A percentile compares a stretch with the other conserved stretches of the same genome.
phyloP scores from a whole-genome alignment of 1,284 basidiomycete genomes.

The Xerocomus nothofagi region DNA sequence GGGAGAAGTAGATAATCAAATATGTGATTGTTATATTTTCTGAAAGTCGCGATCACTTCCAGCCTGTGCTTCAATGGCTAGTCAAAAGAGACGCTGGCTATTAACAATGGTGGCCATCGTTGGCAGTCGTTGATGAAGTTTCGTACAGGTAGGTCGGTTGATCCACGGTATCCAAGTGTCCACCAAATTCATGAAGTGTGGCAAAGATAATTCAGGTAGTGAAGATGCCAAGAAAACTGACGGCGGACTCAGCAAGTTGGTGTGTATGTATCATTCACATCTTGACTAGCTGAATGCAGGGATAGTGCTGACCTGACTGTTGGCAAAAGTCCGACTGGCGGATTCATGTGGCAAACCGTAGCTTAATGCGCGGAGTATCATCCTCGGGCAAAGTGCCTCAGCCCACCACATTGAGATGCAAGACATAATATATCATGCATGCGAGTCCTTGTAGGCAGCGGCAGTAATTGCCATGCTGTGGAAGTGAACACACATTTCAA shows the following conservation, averaged over 20 bases:
- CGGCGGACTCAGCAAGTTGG: no score
- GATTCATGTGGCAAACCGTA: conserved; percentile 15
- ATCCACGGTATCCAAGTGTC: neutral
- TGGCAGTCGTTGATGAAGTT: conserved; percentile 1
- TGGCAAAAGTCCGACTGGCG: neutral
- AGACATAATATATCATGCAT: conserved; percentile 20
- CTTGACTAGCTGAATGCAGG: neutral
- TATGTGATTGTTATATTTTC: neutral
- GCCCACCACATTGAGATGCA: conserved; percentile 8
- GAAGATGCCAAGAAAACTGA: no score
- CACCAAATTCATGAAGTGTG: conserved; percentile 8
- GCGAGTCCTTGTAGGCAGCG: conserved; percentile 13
- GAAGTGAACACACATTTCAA: neutral
- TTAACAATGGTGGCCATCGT: conserved; percentile 12
- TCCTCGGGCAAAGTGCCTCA: conserved; percentile 1
- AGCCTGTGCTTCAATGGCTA: neutral
- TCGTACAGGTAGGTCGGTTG: conserved; percentile 16
- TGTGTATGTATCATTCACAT: conserved; percentile 5
- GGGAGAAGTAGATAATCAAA: conserved; percentile 11
- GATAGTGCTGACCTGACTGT: neutral
- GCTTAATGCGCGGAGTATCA: neutral
- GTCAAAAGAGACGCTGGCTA: conserved; percentile 1
- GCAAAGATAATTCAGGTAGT: no score
- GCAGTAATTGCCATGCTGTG: conserved; percentile 27
- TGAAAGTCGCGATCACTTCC: neutral